Evolutionary conservation across 192 early-diverging fungal species (phyloP).

Genomic region (Coemansia sp.): DNA sequence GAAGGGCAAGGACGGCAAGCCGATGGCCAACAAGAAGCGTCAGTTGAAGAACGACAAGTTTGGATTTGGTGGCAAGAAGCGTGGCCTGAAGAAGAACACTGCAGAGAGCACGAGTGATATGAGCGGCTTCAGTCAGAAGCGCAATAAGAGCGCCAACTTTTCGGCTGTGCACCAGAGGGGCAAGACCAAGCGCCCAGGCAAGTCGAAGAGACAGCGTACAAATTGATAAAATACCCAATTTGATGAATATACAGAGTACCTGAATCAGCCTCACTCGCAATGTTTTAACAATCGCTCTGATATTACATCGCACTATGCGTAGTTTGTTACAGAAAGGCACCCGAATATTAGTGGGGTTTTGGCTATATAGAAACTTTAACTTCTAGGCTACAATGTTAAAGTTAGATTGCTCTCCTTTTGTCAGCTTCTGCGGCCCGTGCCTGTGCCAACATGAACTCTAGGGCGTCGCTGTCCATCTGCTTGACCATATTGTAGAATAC

Average conservation of each 20-base stretch:
- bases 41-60: conserved; percentile 80
- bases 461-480: conserved; percentile 15
- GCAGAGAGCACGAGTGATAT: conserved; percentile 75
- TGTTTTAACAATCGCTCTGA: too few relatives aligned
- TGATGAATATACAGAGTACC: too few relatives aligned
- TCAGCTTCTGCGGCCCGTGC: conserved; percentile 6
- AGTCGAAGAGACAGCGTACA: conserved; percentile 39
- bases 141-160: conserved; percentile 45
- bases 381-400: too few relatives aligned
- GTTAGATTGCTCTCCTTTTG: neutral
- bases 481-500: conserved; percentile 27
- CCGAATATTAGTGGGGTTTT: too few relatives aligned
- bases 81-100: conserved; percentile 76
- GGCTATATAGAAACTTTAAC: too few relatives aligned
- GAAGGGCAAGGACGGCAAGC: conserved; percentile 28
- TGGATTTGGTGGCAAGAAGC: conserved; percentile 90
- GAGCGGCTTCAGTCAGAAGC: conserved; percentile 58
- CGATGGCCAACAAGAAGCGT: conserved; percentile 54
- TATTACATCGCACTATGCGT: too few relatives aligned
- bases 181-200: conserved; percentile 48
- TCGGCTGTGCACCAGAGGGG: conserved; percentile 14
- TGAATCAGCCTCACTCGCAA: too few relatives aligned
- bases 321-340: too few relatives aligned
- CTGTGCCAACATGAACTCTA: conserved; percentile 16
- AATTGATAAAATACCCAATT: neutral